Percentiles rank a stretch among this genome's conserved stretches.
phyloP scores from a whole-genome alignment of 345 rosid genomes.

The Eucalyptus pauciflora region DNA sequence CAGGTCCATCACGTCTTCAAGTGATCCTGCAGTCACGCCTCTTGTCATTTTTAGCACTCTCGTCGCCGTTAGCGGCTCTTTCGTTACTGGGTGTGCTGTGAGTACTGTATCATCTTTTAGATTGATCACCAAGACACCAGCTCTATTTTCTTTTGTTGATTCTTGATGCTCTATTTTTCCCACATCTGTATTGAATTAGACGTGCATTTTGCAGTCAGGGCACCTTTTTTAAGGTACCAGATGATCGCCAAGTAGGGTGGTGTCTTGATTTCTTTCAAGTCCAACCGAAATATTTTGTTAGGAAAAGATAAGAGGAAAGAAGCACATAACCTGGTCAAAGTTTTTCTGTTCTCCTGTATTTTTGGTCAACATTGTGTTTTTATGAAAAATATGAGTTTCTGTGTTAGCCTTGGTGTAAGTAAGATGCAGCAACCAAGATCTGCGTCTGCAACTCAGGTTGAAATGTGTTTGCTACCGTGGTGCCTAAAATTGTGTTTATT shows the following conservation, averaged over 20 bases:
- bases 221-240: neutral
- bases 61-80: slow-evolving; percentile 21
- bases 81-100: slow-evolving; percentile 21
- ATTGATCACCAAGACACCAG: neutral
- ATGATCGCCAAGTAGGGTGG: neutral
- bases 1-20: neutral
- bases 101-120: neutral
- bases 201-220: neutral
- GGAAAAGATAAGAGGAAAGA: neutral
- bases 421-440: neutral
- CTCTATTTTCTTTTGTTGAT: neutral
- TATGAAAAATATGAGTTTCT: neutral
- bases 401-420: neutral
- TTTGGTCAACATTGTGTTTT: neutral
- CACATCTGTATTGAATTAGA: neutral
- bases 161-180: neutral
- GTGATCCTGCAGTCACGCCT: slow-evolving; percentile 6
- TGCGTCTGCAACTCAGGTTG: neutral
- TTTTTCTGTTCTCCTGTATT: neutral
- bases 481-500: too few species aligned
- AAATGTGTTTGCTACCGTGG: neutral
- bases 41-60: slow-evolving; percentile 32
- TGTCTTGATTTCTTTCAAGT: neutral
- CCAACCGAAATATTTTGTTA: neutral
- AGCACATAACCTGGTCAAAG: neutral